These are phyloP conservation scores for Pseudocercospora pini-densiflorae DNA, from an alignment of 2,329 filamentous ascomycete species.

Conservation along the genomic window DNA sequence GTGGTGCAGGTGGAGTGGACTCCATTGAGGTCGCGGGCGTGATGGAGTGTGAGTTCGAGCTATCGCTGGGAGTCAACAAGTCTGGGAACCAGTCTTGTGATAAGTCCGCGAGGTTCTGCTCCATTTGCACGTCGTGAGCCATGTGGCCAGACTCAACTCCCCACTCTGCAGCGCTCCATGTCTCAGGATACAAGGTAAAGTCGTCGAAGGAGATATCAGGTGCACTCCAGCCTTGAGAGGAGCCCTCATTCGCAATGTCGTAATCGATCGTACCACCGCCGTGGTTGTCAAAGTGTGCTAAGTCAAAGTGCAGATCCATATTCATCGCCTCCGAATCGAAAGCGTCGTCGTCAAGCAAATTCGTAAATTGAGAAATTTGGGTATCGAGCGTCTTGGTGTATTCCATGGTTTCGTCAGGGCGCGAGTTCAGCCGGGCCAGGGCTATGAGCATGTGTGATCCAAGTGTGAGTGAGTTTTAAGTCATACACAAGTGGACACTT, in stretches of 20 bases:
- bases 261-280: neutral
- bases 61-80: neutral
- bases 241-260: neutral
- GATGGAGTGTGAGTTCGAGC: neutral
- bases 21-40: neutral
- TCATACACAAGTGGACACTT: slow-evolving; percentile 9
- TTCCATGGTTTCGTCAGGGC: neutral
- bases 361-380: neutral
- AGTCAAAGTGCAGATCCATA: neutral
- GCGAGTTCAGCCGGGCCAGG: slow-evolving; percentile 5
- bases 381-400: neutral
- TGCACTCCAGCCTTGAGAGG: neutral
- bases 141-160: neutral
- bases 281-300: neutral
- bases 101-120: neutral
- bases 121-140: neutral
- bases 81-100: neutral
- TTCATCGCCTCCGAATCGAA: neutral
- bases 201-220: neutral
- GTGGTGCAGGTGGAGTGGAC: neutral
- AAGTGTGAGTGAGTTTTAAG: slow-evolving; percentile 9
- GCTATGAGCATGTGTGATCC: slow-evolving; percentile 3
- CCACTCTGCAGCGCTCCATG: neutral
- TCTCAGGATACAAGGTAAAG: neutral
- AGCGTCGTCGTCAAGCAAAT: neutral